Evolutionary conservation across 345 rosid species (phyloP).

Genomic region (Populus davidiana): DNA sequence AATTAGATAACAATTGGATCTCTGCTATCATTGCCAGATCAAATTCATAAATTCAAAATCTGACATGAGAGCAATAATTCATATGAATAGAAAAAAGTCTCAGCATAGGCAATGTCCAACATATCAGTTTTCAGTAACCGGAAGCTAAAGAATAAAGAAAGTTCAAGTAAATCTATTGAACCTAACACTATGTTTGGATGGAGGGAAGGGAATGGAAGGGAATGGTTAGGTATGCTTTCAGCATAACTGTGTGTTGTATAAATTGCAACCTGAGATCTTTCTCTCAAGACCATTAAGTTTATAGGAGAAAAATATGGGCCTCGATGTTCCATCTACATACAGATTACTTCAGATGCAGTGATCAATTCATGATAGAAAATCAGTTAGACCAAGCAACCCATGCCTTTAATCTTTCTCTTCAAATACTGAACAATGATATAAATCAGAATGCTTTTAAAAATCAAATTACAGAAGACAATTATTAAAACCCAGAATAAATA

Average conservation of each 20-base stretch:
- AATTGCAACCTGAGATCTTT: no score
- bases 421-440: not conserved
- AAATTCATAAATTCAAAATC: not conserved
- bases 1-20: not conserved
- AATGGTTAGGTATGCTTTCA: no score
- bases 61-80: not conserved
- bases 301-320: no score
- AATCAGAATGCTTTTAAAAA: not conserved
- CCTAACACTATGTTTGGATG: not conserved
- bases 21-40: not conserved
- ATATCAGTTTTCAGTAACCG: not conserved
- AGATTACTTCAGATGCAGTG: no score
- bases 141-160: not conserved
- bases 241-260: no score
- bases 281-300: no score
- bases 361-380: no score
- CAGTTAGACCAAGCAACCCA: no score
- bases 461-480: not conserved
- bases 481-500: not conserved
- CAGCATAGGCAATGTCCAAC: not conserved
- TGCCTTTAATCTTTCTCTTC: no score
- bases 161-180: not conserved
- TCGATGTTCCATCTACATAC: no score
- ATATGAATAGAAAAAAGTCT: slow-evolving; percentile 1
- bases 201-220: no score